phyloP scores from a whole-genome alignment of 352 stramenopile genomes.

The Phytophthora sp. region DNA sequence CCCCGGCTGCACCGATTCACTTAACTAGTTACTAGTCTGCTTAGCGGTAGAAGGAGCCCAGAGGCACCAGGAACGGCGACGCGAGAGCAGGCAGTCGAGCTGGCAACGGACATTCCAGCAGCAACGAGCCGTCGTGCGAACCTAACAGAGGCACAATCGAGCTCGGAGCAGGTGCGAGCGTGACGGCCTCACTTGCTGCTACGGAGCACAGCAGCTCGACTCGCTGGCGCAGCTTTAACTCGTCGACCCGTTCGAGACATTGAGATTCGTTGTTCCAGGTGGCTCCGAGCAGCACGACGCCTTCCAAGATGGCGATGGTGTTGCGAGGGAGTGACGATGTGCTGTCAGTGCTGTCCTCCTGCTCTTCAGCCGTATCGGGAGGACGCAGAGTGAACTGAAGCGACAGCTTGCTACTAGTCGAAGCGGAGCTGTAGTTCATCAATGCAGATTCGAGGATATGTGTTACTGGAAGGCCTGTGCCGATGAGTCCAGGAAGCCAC shows the following conservation, averaged over 20 bases:
- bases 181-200: neutral
- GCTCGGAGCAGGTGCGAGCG: no score
- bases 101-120: slow-evolving; percentile 27
- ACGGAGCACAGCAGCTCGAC: slow-evolving; percentile 20
- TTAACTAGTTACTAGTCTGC: no score
- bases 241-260: slow-evolving; percentile 1
- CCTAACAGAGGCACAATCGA: slow-evolving; percentile 18
- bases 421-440: neutral
- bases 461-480: neutral
- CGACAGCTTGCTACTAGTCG: neutral
- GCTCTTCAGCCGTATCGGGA: neutral
- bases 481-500: slow-evolving; percentile 27
- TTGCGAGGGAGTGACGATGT: neutral
- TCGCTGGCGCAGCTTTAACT: slow-evolving; percentile 9
- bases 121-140: neutral
- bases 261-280: slow-evolving; percentile 31
- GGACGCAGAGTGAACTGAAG: slow-evolving; percentile 15
- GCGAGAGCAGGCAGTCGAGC: slow-evolving; percentile 2
- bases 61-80: slow-evolving; percentile 12
- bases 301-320: slow-evolving; percentile 33
- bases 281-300: slow-evolving; percentile 39
- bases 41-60: slow-evolving; percentile 18
- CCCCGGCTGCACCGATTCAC: no score
- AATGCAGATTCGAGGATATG: slow-evolving; percentile 16
- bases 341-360: neutral